Percentiles rank a stretch among this genome's conserved stretches.
Conservation (phyloP, 345 rosid species). For the Draba incana region DNA sequence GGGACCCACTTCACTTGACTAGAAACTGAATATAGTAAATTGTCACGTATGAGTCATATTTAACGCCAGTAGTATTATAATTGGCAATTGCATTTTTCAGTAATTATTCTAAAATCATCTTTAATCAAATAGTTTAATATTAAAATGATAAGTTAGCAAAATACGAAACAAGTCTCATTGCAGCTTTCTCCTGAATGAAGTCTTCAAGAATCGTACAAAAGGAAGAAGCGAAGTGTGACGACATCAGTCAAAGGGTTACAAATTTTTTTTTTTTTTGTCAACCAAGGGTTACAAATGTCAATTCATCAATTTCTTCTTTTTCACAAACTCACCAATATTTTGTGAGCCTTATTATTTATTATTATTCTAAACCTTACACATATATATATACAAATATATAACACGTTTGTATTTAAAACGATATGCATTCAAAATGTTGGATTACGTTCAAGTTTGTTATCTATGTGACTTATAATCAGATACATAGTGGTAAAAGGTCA, state of each 20-base stretch:
- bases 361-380: too few relatives aligned
- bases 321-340: not conserved
- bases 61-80: not conserved
- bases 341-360: not conserved
- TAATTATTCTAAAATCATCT: not conserved
- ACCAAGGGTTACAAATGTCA: slow-evolving; percentile 26
- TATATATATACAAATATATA: too few relatives aligned
- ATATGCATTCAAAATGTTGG: too few relatives aligned
- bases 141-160: not conserved
- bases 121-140: not conserved
- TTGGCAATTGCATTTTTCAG: not conserved
- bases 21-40: slow-evolving; percentile 1
- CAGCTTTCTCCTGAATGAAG: slow-evolving; percentile 35
- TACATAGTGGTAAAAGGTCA: too few relatives aligned
- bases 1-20: slow-evolving; percentile 6
- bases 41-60: not conserved
- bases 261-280: too few relatives aligned
- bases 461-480: too few relatives aligned
- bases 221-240: slow-evolving; percentile 24
- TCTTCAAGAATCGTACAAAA: slow-evolving; percentile 15
- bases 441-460: too few relatives aligned
- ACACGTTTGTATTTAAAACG: too few relatives aligned
- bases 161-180: not conserved
- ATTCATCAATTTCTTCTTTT: not conserved
- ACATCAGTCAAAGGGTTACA: slow-evolving; percentile 14